Evolutionary conservation across 192 early-diverging fungal genomes (phyloP), one percentile per base, ranked within the genome.

Genomic region (Entomortierella beljakovae): DNA sequence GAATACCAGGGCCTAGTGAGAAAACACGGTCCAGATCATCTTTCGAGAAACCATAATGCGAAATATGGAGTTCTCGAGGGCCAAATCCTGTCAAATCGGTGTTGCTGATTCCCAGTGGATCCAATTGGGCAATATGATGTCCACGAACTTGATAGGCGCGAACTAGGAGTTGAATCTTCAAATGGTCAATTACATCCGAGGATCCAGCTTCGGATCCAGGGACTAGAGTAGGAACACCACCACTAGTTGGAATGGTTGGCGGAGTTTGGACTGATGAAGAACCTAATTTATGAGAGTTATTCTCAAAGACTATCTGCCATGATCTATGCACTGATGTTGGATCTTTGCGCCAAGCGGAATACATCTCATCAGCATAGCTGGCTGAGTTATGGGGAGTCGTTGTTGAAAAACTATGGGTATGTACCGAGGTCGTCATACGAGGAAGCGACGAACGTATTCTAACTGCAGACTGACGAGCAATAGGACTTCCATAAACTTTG

Each of bases 61-160:
- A 81, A 16, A 93, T 86, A 63, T 88, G 90, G 56, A 99, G 86
- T 81, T 99, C 98, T 31, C 87, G 93, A 18, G 95, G 92, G 51
- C 86, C 75, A 9, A 73, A 69, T 32, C 70, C 62, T 43, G 80
- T 61, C 18, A 82, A 64, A 60, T 93, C 89, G 38, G 89, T 66
- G 42, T 83, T 70, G 62, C 90, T 88, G 76, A 99, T 94, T 26
- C 91, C 94, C 33, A 99, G 90, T 40, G 98, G 98, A 77, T 99
- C 98, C 46, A 99, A 86, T 71, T 93, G 92, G 70, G 98, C 98
- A 70, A 97, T 86, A 65, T 95, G 95, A 82, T 99, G 98, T 15
- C 98, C 98, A 74, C 96, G 93, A 56, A 94, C 94, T 84, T 98
- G 97, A 82, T 95, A 98, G 25, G 98, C 96, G 43, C 98, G 92